Base-by-base conservation (phyloP, 176 grass and related monocot genomes). In the Zea mays region DNA sequence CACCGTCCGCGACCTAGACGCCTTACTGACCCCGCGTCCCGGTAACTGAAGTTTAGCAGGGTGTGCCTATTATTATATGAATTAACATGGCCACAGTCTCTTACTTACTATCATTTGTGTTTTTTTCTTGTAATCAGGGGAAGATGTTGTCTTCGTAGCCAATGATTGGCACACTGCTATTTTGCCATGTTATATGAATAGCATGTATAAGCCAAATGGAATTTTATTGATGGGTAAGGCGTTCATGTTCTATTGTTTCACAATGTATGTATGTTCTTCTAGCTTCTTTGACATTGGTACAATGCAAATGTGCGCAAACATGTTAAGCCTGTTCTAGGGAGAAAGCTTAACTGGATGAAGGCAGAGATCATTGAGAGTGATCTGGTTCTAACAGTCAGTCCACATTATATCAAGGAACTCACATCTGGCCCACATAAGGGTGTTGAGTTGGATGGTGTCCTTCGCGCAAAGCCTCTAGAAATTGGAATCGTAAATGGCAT, bases 321-420 rank as follows among this genome's bases (percentile, higher is more conserved):
- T n/a, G n/a, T n/a, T n/a, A n/a, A n/a, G n/a, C n/a, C n/a, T n/a
- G n/a, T n/a, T n/a, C n/a, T n/a, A n/a, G n/a, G n/a, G n/a, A n/a
- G n/a, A n/a, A n/a, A n/a, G 80, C 85, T 86, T 57, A 97, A 97
- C 76, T 97, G 95, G 88, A 86, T 97, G 91, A 94, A 94, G 61
- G 89, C 82, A 57, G 95, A 86, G 74, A 90, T 97, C 61, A 79
- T 40, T 59, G 91, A 97, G 50, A 91, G 79, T 51, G 87, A 94
- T 65, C n/a, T 78, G 72, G 85, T 86, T n/a, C 61, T 97, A 40
- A 97, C 91, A 65, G 95, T 97, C 60, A 94, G 91, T 77, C 91
- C 89, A 39, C 88, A 90, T 62, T 97, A 97, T 77, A 85, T 93
- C n/a, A 88, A 97, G 67, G 95, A 97, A 80, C 91, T 97, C 21